Conservation (phyloP, 2,329 filamentous ascomycete species). For the Pseudogymnoascus sp. region DNA sequence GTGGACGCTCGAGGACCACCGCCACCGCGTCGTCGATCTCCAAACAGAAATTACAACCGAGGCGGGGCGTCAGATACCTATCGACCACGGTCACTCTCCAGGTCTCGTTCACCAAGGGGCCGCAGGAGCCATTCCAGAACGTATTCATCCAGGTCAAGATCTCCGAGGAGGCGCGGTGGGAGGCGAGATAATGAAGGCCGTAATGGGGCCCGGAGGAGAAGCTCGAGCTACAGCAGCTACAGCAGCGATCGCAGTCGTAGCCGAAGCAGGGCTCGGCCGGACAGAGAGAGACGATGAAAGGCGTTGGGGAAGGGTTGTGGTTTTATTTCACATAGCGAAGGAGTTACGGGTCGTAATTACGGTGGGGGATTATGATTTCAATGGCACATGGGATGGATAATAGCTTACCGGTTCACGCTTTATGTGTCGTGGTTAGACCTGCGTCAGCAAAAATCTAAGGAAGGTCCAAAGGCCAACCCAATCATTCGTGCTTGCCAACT, state of each 20-base stretch:
- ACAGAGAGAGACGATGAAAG: constrained; percentile 21
- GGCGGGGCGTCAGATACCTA: constrained; percentile 25
- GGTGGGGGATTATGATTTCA: neutral
- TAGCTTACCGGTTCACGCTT: neutral
- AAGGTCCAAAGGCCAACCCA: neutral
- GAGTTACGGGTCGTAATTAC: constrained; percentile 20
- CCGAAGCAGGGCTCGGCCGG: constrained; percentile 25
- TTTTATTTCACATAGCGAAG: constrained; percentile 20
- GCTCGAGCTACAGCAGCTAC: constrained; percentile 56
- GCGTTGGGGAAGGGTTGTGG: neutral
- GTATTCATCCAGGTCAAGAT: constrained; percentile 33
- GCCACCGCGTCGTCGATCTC: constrained; percentile 22
- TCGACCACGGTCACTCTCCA: constrained; percentile 30
- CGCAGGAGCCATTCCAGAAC: constrained; percentile 34
- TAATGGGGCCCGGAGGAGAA: constrained; percentile 39
- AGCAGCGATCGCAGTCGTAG: constrained; percentile 40
- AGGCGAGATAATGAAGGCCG: constrained; percentile 25
- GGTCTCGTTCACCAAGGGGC: constrained; percentile 35
- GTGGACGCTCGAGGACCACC: constrained; percentile 19
- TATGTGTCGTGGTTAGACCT: neutral
- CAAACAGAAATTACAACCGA: constrained; percentile 21
- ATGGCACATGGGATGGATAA: neutral
- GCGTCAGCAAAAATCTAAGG: neutral
- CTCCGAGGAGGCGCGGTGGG: constrained; percentile 25
- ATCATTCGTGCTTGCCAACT: neutral